Base-by-base conservation (phyloP, 2,329 filamentous ascomycete genomes). In the Neurospora crassa region DNA sequence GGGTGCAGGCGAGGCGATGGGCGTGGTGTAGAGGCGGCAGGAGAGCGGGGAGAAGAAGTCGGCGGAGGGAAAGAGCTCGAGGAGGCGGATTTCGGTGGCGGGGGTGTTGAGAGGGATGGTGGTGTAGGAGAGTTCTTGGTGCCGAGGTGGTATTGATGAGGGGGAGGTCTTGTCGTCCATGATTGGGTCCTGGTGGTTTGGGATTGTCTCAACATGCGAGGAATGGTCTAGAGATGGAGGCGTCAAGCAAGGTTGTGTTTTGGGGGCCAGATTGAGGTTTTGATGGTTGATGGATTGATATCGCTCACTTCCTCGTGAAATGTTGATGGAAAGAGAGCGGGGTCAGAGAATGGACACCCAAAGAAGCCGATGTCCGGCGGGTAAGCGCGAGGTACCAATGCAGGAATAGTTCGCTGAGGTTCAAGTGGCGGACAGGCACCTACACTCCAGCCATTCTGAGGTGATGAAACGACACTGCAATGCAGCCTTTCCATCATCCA, bases 1-100 rank as follows among this genome's bases (percentile, higher is more conserved):
- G 1, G 29, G 7, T 1, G 29, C 53, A 1, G 67, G 42, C 6
- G 63, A 47, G 5, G 59, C 63, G 18, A 45, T 71, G 59, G 63
- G 20, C 16, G 53, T 63, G 24, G 1, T 63, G 16, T 63, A 63
- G 24, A 63, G 1, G 24, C 53, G 53, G 1, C 53, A 18, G 3
- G 34, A 14, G 2, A 63, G 53, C 1, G 47, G 53, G 16, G 16
- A 18, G 8, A 29, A 37, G 53, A 5, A 63, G 3, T 63, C 3
- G 1, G 24, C 7, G 7, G 53, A 63, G 1, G 29, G 53, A 0
- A n/a, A 43, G n/a, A 72, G 24, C 3, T 68, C 69, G 63, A 72
- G 70, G 14, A 72, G 71, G 29, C 71, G 71, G 68, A 71, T 72
- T 42, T 71, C 68, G 2, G 29, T 40, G 37, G 45, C 69, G 45